Base-by-base conservation (phyloP, 495 filamentous ascomycete genomes). In the Aspergillus sclerotiicarbonarius region DNA sequence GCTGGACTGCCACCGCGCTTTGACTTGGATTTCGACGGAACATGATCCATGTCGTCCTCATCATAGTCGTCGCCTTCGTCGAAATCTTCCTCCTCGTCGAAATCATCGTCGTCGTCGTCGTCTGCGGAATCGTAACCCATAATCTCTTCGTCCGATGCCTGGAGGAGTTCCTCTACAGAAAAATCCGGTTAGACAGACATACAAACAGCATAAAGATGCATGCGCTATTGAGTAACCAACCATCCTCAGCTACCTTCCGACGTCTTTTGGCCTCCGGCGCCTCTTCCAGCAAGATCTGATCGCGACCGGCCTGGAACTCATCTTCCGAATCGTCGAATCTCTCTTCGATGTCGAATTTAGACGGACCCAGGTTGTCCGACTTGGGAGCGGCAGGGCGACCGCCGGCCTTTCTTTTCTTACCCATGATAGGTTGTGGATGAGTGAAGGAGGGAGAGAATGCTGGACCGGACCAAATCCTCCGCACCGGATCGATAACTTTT, bases 271-370 rank as follows among this genome's bases (percentile, higher is more conserved):
- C 83, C 29, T 87, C 84, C 30, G 88, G 88, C 30, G 78, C 86
- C 60, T 93, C 89, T 46, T 94, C 90, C 25, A 98, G 77, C 63
- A 95, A 71, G 53, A 98, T 83, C 62, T 90, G 86, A 71, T 98
- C 93, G 31, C 89, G 83, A 55, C 89, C 84, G 39, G 90, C 74
- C 63, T 89, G 87, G 72, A 96, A 96, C 58, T 94, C 91, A 73
- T 98, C 94, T 65, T 95, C 90, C 1, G 91, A 93, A 66, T 95
- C 87, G 64, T 92, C 91, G 61, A 96, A 87, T 66, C 93, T 87
- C 68, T 89, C 84, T 75, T 87, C 92, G n/a, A 85, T 82, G 52
- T 77, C 63, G 50, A 71, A 80, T 57, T 76, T 77, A 45, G 76
- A 65, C 15, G 61, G 62, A 44, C 64, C 64, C n/a, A 64, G 62